Conservation (phyloP, 2,329 filamentous ascomycete species). For the Endocalyx cinctus region DNA sequence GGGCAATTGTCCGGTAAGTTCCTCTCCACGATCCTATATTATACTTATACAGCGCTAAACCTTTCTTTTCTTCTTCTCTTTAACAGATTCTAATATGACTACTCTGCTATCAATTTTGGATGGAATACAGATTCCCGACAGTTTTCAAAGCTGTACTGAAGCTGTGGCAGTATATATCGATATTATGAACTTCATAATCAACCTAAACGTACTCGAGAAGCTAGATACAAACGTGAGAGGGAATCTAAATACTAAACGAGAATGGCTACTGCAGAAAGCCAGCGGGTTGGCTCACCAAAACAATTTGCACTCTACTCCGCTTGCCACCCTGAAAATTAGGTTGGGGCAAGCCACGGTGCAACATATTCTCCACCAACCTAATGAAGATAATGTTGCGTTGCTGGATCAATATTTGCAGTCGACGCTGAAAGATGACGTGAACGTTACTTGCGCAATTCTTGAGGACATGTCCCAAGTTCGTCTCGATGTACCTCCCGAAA, state of each 20-base stretch:
- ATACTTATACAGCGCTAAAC: no score
- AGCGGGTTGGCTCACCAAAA: constrained; percentile 1
- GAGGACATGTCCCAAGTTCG: constrained; percentile 36
- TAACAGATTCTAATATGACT: no score
- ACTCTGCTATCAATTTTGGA: no score
- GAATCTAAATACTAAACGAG: not conserved
- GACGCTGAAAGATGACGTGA: constrained; percentile 34
- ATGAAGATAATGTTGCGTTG: constrained; percentile 9
- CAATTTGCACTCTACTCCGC: constrained; percentile 3
- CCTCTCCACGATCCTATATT: no score
- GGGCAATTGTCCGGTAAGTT: constrained; percentile 39
- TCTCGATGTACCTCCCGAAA: constrained; percentile 14
- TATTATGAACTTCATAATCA: constrained; percentile 22
- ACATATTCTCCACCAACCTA: constrained; percentile 17
- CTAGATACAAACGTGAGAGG: not conserved
- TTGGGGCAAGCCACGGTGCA: constrained; percentile 28
- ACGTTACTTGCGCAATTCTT: constrained; percentile 36
- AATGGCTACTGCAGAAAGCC: not conserved
- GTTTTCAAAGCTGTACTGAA: constrained; percentile 22
- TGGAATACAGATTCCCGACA: no score
- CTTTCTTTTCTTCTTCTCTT: no score
- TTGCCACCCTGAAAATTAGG: constrained; percentile 20
- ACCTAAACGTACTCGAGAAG: constrained; percentile 1
- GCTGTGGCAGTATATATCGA: constrained; percentile 28
- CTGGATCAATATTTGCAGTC: constrained; percentile 29